These are phyloP conservation scores for Odontarrhena argentea DNA, from an alignment of 345 rosid species.

Conservation along the genomic window DNA sequence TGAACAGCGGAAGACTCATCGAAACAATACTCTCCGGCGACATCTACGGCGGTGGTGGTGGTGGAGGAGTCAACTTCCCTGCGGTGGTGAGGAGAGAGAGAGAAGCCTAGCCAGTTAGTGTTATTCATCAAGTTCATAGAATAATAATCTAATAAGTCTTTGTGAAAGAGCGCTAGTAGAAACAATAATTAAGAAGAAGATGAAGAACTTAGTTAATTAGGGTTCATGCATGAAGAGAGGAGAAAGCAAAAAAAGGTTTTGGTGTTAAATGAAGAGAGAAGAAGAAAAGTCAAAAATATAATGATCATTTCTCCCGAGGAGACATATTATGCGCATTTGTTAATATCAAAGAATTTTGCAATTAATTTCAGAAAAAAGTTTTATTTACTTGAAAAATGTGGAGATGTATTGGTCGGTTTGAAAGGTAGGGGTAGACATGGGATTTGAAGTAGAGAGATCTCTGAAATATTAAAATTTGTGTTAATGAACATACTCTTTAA, in stretches of 20 bases:
- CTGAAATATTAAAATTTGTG: background rate
- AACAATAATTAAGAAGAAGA: background rate
- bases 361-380: background rate
- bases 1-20: conserved; percentile 45
- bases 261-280: conserved; percentile 36
- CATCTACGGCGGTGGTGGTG: conserved; percentile 45
- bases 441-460: background rate
- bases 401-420: conserved; percentile 46
- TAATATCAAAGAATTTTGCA: conserved; percentile 25
- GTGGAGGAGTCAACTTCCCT: conserved; percentile 38
- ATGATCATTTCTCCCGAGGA: conserved; percentile 41
- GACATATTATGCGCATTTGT: conserved; percentile 34
- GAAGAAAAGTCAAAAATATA: conserved; percentile 44
- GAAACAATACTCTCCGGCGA: conserved; percentile 54
- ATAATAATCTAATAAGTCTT: background rate
- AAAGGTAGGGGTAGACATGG: conserved; percentile 30
- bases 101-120: conserved; percentile 72
- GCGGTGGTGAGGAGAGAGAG: conserved; percentile 60
- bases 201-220: conserved; percentile 32
- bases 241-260: conserved; percentile 29
- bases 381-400: conserved; percentile 37
- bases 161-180: conserved; percentile 10
- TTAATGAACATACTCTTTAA: conserved; percentile 5
- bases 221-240: conserved; percentile 48
- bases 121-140: conserved; percentile 47